Conservation (phyloP, 331 rosid genomes). For the Prunus yedoensis region DNA sequence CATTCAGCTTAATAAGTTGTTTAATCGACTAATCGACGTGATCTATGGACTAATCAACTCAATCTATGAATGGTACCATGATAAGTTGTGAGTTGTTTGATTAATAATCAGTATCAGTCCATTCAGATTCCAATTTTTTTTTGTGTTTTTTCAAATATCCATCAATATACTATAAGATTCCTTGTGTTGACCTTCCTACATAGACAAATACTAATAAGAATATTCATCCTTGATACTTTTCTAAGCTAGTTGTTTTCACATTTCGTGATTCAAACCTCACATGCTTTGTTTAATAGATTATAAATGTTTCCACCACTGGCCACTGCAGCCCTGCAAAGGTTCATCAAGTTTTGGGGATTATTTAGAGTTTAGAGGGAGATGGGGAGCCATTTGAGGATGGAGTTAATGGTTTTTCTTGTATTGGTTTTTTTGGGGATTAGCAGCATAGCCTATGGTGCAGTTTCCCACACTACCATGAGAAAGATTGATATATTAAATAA, state of each 20-base stretch:
- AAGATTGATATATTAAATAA: constrained; percentile 39
- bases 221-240: not conserved
- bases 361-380: constrained; percentile 1
- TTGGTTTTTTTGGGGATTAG: constrained; percentile 31
- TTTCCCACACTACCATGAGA: constrained; percentile 29
- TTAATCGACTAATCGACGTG: not conserved
- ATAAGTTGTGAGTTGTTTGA: not conserved
- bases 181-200: not conserved
- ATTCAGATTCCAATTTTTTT: not conserved
- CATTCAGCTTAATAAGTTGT: not conserved
- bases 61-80: not conserved
- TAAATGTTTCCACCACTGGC: not conserved
- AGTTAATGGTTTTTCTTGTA: constrained; percentile 24
- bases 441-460: constrained; percentile 34
- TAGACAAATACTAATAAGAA: not conserved
- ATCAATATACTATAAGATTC: not conserved
- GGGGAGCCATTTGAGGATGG: constrained; percentile 31
- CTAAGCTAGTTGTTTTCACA: not conserved
- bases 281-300: not conserved
- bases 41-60: not conserved
- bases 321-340: constrained; percentile 5
- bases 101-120: not conserved
- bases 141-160: not conserved
- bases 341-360: not conserved
- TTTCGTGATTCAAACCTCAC: not conserved